A percentile compares a stretch with the other conserved stretches of the same genome.
These are phyloP conservation scores for Ligustrum vulgare DNA, from an alignment of 257 asterid species.

Conservation along the genomic window DNA sequence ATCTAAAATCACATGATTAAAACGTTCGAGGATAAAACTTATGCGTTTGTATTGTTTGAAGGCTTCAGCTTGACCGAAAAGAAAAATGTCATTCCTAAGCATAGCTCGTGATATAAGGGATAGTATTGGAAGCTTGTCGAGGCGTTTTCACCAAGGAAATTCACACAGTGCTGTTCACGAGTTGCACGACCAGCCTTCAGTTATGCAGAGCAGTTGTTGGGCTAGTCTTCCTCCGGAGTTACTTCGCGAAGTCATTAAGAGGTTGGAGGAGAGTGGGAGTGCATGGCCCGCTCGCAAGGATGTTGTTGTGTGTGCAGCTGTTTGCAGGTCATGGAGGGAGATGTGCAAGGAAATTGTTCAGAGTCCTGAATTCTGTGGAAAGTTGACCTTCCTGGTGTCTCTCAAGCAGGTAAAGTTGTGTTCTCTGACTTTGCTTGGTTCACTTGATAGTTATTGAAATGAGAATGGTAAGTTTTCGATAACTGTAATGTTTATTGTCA, in stretches of 20 bases:
- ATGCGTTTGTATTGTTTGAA: constrained; percentile 26
- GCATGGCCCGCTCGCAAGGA: constrained; percentile 85
- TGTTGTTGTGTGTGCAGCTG: constrained; percentile 82
- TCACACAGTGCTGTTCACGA: constrained; percentile 80
- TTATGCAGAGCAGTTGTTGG: constrained; percentile 83
- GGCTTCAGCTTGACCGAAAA: not conserved
- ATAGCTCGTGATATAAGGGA: constrained; percentile 85
- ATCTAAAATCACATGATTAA: constrained; percentile 5
- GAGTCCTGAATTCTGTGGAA: constrained; percentile 63
- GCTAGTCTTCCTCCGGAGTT: constrained; percentile 80
- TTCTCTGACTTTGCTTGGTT: constrained; percentile 4
- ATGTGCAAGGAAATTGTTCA: constrained; percentile 77
- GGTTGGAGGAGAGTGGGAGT: constrained; percentile 80
- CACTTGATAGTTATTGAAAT: constrained; percentile 6
- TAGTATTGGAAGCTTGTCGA: constrained; percentile 77
- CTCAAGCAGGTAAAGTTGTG: constrained; percentile 62
- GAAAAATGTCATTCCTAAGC: constrained; percentile 67
- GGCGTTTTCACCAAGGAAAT: constrained; percentile 58
- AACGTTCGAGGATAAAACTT: constrained; percentile 9
- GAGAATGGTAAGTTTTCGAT: not conserved
- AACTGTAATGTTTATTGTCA: not conserved
- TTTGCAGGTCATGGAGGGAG: constrained; percentile 86
- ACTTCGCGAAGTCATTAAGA: constrained; percentile 70
- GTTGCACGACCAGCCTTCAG: constrained; percentile 59
- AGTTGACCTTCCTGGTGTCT: constrained; percentile 75